These are phyloP conservation scores for Collybia nuda DNA, from an alignment of 768 basidiomycete species.

Conservation along the genomic window DNA sequence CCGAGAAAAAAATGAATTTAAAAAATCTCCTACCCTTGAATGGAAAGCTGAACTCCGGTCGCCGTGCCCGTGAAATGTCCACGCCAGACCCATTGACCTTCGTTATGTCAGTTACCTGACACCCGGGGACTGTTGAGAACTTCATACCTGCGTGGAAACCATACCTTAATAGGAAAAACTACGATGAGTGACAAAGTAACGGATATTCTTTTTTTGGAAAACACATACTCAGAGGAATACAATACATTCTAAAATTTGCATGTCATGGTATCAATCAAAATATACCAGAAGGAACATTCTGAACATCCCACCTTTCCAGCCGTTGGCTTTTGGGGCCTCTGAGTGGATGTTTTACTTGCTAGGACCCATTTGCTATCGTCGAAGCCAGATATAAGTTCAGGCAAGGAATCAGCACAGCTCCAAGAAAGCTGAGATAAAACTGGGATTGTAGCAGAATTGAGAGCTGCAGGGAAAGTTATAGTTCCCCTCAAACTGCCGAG, in stretches of 20 bases:
- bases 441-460: slow-evolving; percentile 31
- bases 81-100: slow-evolving; percentile 43
- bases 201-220: neutral
- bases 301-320: slow-evolving; percentile 51
- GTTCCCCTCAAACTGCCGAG: slow-evolving; percentile 33
- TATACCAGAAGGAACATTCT: slow-evolving; percentile 8
- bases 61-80: slow-evolving; percentile 43
- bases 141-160: slow-evolving; percentile 26
- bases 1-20: neutral
- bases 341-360: slow-evolving; percentile 60
- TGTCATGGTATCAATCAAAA: neutral
- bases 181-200: neutral
- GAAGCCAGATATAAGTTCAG: slow-evolving; percentile 52
- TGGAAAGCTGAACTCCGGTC: slow-evolving; percentile 35
- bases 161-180: slow-evolving; percentile 15
- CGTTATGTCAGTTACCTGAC: neutral
- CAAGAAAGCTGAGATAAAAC: slow-evolving; percentile 42
- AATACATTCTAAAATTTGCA: slow-evolving; percentile 20
- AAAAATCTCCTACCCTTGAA: slow-evolving; percentile 31
- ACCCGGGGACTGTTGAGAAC: neutral
- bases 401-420: slow-evolving; percentile 62
- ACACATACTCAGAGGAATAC: slow-evolving; percentile 29
- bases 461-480: slow-evolving; percentile 32
- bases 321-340: slow-evolving; percentile 52
- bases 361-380: slow-evolving; percentile 57